Percentiles rank a stretch among this genome's conserved stretches.
phyloP scores from a whole-genome alignment of 192 early-diverging fungal species.

The Linderina pennispora region DNA sequence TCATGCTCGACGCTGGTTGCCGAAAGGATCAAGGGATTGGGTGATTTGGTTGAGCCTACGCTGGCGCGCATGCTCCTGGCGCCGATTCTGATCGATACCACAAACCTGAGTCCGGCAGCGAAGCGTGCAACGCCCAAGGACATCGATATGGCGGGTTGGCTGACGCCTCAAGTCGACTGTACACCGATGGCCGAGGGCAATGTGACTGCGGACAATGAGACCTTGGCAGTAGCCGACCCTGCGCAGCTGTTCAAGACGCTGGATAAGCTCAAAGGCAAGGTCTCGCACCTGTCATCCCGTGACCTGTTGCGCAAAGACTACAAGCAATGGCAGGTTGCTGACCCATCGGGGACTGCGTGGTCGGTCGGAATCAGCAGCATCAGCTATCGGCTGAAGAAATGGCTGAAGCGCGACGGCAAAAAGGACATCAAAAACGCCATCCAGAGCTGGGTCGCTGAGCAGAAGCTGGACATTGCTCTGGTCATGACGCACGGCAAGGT shows the following conservation, averaged over 20 bases:
- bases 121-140: slow-evolving; percentile 23
- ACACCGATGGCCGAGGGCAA: background rate
- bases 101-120: slow-evolving; percentile 13
- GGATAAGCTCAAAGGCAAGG: slow-evolving; percentile 27
- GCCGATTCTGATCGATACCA: slow-evolving; percentile 32
- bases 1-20: slow-evolving; percentile 35
- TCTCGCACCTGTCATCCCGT: slow-evolving; percentile 19
- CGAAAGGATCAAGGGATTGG: slow-evolving; percentile 1
- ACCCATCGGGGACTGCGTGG: slow-evolving; percentile 3
- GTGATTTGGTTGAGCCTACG: slow-evolving; percentile 1
- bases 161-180: slow-evolving; percentile 24
- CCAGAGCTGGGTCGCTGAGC: slow-evolving; percentile 11
- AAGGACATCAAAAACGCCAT: slow-evolving; percentile 11
- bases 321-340: slow-evolving; percentile 39
- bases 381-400: slow-evolving; percentile 29
- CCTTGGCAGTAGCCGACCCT: slow-evolving; percentile 10
- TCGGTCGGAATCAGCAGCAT: slow-evolving; percentile 43
- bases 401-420: slow-evolving; percentile 38
- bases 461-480: slow-evolving; percentile 26
- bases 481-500: slow-evolving; percentile 44
- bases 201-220: background rate
- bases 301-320: slow-evolving; percentile 49
- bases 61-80: slow-evolving; percentile 31
- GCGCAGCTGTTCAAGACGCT: slow-evolving; percentile 20
- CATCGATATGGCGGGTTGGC: slow-evolving; percentile 14